Conservation (phyloP, 2,329 filamentous ascomycete species). For the Raffaelea ambrosiae region DNA sequence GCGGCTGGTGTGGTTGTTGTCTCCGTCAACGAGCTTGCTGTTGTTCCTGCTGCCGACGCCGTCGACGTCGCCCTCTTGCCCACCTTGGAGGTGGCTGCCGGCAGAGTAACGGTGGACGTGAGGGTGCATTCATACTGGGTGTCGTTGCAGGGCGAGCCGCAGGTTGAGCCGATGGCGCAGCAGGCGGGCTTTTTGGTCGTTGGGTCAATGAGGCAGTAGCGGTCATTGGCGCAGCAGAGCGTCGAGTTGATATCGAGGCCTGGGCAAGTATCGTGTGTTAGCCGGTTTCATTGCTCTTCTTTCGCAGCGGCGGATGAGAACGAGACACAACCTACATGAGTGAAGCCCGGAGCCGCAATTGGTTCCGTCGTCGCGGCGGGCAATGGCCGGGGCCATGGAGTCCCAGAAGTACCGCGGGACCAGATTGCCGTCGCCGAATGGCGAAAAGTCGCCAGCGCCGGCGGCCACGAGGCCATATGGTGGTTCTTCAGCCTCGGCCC, state of each 20-base stretch:
- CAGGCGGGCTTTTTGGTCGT: constrained; percentile 16
- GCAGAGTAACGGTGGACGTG: too few relatives aligned
- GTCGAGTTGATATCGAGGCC: constrained; percentile 19
- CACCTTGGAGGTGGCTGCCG: constrained; percentile 14
- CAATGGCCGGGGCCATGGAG: background rate
- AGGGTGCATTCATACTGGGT: constrained; percentile 20
- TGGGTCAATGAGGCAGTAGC: constrained; percentile 23
- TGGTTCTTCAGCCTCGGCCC: too few relatives aligned
- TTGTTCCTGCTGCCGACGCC: too few relatives aligned
- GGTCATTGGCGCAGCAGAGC: constrained; percentile 17
- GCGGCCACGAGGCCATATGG: too few relatives aligned
- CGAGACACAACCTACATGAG: constrained; percentile 8
- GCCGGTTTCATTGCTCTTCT: too few relatives aligned
- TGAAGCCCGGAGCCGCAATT: constrained; percentile 10
- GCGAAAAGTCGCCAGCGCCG: background rate
- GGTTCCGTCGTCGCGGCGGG: constrained; percentile 5
- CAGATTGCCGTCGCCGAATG: background rate
- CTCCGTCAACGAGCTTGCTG: too few relatives aligned
- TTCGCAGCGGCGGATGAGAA: too few relatives aligned
- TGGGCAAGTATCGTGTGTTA: background rate
- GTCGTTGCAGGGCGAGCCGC: constrained; percentile 20
- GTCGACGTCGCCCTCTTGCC: too few relatives aligned
- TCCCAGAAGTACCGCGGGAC: constrained; percentile 6
- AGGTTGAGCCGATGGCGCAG: constrained; percentile 22
- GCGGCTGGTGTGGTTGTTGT: constrained; percentile 10